Evolutionary conservation across 2,329 filamentous ascomycete species (phyloP).

Genomic region (Neopestalotiopsis rosae): DNA sequence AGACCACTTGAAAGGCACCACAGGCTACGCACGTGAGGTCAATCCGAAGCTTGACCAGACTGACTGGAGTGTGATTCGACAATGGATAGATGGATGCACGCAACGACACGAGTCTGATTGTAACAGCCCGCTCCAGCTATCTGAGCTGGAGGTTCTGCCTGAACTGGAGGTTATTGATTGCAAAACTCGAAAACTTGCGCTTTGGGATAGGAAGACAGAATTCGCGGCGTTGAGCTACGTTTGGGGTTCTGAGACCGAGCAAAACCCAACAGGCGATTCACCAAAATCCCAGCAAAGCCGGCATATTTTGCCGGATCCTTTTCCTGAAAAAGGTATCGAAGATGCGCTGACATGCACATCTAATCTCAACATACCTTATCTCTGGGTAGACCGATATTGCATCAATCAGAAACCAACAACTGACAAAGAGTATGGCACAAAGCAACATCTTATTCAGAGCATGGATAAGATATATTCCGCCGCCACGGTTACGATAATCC

Average conservation of each 20-base stretch:
- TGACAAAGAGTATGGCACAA: not conserved
- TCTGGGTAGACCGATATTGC: not conserved
- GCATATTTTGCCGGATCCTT: not conserved
- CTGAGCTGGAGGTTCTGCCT: not conserved
- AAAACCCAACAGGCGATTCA: not conserved
- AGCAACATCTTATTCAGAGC: not conserved
- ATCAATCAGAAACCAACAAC: not conserved
- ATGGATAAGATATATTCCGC: not conserved
- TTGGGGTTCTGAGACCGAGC: not conserved
- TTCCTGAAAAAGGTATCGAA: not conserved
- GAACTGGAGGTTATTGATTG: not conserved
- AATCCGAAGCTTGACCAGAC: not conserved
- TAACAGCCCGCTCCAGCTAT: not conserved
- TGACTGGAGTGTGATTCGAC: not conserved
- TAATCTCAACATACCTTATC: not conserved
- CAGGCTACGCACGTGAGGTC: not conserved
- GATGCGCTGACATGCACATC: not conserved
- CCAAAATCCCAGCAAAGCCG: too few relatives aligned
- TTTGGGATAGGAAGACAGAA: not conserved
- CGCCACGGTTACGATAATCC: not conserved
- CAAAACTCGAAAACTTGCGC: not conserved
- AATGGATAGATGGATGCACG: not conserved
- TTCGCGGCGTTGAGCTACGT: not conserved
- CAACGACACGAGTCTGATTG: not conserved
- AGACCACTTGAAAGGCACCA: not conserved